Base-by-base conservation (phyloP, 495 filamentous ascomycete species). In the Parachaetomium inaequale region DNA sequence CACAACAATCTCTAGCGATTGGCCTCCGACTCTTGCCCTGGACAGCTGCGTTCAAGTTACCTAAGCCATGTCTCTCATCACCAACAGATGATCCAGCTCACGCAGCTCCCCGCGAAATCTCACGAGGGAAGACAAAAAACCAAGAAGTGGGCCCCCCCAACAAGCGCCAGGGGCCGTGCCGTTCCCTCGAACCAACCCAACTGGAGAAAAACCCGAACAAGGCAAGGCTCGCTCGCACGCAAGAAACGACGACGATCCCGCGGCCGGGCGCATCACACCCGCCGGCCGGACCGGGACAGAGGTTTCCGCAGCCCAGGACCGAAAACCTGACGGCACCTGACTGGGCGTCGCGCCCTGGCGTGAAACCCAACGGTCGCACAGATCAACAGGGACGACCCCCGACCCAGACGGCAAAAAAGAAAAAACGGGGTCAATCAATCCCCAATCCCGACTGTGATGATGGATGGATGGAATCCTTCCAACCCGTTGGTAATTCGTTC, bases 291-390 rank as follows among this genome's bases (percentile, higher is more conserved):
- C n/a, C n/a, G n/a, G n/a, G n/a, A n/a, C n/a, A n/a, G n/a, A 10
- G 11, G 34, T 38, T 12, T 49, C 43, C 50, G 56, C 56, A 59
- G 45, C 42, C 31, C 56, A 38, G 31, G 31, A 3, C 15, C n/a
- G 29, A 23, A 58, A 17, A 31, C 40, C 25, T 31, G 54, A 57
- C 6, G 2, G 17, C 14, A 17, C 26, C 14, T 57, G 5, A 57
- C 54, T 57, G 54, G 21, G 19, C n/a, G 12, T 12, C 32, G 10
- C 21, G 21, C 7, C 8, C 15, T 11, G 7, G 42, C 29, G 17
- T 59, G 55, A 58, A 47, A 58, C 40, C 23, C 8, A 58, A 55
- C 54, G 25, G 54, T 56, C 38, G 21, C 54, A 43, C 54, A 4
- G 54, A 43, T 31, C 38, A 21, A 15, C 51, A 23, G 38, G 31